phyloP scores from a whole-genome alignment of 2,329 filamentous ascomycete genomes.

The Botryotinia globosa region DNA sequence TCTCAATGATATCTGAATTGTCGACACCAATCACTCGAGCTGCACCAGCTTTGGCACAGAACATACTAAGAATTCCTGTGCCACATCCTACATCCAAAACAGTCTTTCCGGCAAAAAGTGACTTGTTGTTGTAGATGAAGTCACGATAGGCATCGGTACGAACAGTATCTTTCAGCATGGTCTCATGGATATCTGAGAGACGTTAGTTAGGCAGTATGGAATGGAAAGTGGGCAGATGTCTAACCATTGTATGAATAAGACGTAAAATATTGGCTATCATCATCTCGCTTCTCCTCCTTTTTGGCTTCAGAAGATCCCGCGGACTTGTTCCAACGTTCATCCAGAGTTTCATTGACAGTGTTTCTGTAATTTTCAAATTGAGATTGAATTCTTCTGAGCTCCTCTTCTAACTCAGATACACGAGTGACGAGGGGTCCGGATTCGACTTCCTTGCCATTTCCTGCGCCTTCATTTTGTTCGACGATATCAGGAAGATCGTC shows the following conservation, averaged over 20 bases:
- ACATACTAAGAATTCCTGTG: conserved; percentile 87
- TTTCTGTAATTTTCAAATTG: conserved; percentile 43
- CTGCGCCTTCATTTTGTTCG: conserved; percentile 33
- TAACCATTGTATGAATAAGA: conserved; percentile 66
- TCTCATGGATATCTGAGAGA: conserved; percentile 79
- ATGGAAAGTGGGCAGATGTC: conserved; percentile 20
- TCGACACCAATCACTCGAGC: conserved; percentile 86
- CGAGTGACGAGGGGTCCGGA: conserved; percentile 35
- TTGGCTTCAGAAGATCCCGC: conserved; percentile 29
- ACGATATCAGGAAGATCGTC: conserved; percentile 66
- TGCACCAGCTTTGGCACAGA: conserved; percentile 87
- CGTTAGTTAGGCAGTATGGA: conserved; percentile 20
- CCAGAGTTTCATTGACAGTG: conserved; percentile 42
- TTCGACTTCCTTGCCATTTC: conserved; percentile 33
- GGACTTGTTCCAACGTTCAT: conserved; percentile 42
- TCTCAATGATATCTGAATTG: conserved; percentile 85
- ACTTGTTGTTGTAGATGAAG: conserved; percentile 90
- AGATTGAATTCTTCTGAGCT: conserved; percentile 40
- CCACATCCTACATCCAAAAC: conserved; percentile 91
- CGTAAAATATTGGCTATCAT: conserved; percentile 60
- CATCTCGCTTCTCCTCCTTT: conserved; percentile 45
- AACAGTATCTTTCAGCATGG: conserved; percentile 88
- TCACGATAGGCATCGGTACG: conserved; percentile 91
- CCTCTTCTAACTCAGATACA: conserved; percentile 42
- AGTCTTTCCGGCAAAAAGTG: conserved; percentile 79